Evolutionary conservation across 2,329 filamentous ascomycete species (phyloP).

Genomic region (Curvularia sp.): DNA sequence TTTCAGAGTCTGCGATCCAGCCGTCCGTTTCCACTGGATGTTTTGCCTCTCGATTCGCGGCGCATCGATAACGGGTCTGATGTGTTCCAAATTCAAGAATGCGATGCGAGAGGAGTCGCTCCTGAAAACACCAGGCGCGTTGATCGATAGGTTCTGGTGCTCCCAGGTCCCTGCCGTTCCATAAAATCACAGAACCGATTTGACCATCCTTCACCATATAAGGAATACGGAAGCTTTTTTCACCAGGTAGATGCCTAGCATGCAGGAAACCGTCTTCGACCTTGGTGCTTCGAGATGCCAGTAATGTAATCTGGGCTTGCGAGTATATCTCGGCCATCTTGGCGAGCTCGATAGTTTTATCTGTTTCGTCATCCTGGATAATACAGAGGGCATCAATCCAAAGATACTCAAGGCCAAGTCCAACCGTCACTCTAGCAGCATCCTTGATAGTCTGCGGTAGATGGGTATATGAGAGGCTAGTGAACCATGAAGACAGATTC

Average conservation of each 20-base stretch:
- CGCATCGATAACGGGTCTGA: background rate
- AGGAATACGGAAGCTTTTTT: background rate
- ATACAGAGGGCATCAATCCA: background rate
- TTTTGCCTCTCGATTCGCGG: background rate
- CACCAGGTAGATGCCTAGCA: background rate
- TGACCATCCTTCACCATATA: background rate
- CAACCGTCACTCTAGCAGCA: background rate
- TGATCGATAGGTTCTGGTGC: background rate
- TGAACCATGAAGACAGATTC: background rate
- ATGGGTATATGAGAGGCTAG: background rate
- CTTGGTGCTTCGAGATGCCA: background rate
- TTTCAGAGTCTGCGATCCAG: background rate
- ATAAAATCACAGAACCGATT: background rate
- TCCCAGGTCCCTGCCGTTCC: background rate
- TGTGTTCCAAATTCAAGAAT: background rate
- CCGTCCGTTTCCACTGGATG: background rate
- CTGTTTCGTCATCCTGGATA: background rate
- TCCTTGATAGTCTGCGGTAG: background rate
- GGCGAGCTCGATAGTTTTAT: background rate
- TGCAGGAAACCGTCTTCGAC: background rate
- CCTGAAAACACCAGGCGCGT: background rate
- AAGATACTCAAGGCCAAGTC: background rate
- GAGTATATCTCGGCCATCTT: background rate
- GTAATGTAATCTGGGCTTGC: background rate
- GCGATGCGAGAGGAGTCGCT: background rate